Base-by-base conservation (phyloP, 768 basidiomycete genomes). In the Paxillus involutus region DNA sequence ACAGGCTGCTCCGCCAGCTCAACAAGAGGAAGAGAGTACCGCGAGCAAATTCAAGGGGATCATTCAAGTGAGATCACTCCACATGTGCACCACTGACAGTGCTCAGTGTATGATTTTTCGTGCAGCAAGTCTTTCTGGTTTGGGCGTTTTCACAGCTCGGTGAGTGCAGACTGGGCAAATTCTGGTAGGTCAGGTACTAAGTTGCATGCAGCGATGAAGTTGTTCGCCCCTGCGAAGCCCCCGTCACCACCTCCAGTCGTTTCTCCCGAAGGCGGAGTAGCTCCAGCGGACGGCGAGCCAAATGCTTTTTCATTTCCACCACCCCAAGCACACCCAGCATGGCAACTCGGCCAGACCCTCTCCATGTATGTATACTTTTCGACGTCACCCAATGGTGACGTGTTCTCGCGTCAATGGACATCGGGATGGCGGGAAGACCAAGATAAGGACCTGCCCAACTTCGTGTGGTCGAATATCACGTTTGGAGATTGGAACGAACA, bases 281-380 rank as follows among this genome's bases (percentile, higher is more conserved):
- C 54, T 26, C 45, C 57, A n/a, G 36, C 55, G n/a, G 55, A 33
- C 21, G 54, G 61, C 29, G 73, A 69, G 39, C 64, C 73, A 6
- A 76, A 84, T 60, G 79, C 84, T 9, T 73, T 74, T 65, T 54
- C 68, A n/a, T 65, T 80, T 13, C 81, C 84, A 8, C 88, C 89
- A 6, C 73, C 70, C 13, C 76, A 83, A 26, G 83, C 75, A 2
- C 55, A 70, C 13, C 80, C 76, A 5, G 82, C 79, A 39, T 92
- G 89, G 89, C 66, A 73, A 10, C 73, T 88, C 2, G 83, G 80
- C 1, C 76, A 83, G 49, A 71, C 75, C 3, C 68, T 92, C 9
- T 80, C 86, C 42, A 85, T 91, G 81, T 80, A 92, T 54, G 81
- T 92, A 4, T 80, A 85, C 63, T 71, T 94, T 33, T 83, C 91